phyloP scores from a whole-genome alignment of 192 early-diverging fungal genomes.

The Backusella macrospora region DNA sequence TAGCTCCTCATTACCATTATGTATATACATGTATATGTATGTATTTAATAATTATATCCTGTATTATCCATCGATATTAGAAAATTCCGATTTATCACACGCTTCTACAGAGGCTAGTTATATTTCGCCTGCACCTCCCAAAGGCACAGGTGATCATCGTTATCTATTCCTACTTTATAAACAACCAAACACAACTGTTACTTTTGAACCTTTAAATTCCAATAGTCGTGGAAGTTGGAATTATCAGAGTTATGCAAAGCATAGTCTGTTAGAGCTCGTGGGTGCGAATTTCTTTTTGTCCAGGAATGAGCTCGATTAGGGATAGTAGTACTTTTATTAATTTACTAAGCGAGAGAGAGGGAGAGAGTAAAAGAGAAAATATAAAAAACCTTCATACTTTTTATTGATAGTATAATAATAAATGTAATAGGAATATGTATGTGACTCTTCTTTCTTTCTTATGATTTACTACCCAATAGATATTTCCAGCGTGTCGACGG shows the following conservation, averaged over 20 bases:
- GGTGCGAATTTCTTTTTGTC: conserved; percentile 53
- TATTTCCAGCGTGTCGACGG: too few relatives aligned
- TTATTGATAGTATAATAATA: too few relatives aligned
- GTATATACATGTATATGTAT: too few relatives aligned
- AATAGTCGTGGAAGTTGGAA: conserved; percentile 34
- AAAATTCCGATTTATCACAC: conserved; percentile 7
- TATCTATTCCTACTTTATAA: conserved; percentile 64
- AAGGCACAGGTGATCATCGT: conserved; percentile 57
- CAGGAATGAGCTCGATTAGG: conserved; percentile 2
- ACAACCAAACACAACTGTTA: conserved; percentile 39
- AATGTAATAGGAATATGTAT: too few relatives aligned
- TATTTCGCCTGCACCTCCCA: conserved; percentile 54
- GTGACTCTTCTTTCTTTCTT: too few relatives aligned
- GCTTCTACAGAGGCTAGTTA: conserved; percentile 40
- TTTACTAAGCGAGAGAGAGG: not conserved
- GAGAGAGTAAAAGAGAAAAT: too few relatives aligned
- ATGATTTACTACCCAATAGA: too few relatives aligned
- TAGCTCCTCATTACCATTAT: not conserved
- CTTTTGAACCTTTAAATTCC: conserved; percentile 17
- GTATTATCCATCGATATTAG: not conserved
- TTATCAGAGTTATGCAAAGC: conserved; percentile 39
- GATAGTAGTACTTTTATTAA: not conserved
- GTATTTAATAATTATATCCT: not conserved
- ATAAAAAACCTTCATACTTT: too few relatives aligned
- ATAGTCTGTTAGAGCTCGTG: conserved; percentile 47